Conservation (phyloP, 768 basidiomycete species). For the Leucosporidium creatinivorum region DNA sequence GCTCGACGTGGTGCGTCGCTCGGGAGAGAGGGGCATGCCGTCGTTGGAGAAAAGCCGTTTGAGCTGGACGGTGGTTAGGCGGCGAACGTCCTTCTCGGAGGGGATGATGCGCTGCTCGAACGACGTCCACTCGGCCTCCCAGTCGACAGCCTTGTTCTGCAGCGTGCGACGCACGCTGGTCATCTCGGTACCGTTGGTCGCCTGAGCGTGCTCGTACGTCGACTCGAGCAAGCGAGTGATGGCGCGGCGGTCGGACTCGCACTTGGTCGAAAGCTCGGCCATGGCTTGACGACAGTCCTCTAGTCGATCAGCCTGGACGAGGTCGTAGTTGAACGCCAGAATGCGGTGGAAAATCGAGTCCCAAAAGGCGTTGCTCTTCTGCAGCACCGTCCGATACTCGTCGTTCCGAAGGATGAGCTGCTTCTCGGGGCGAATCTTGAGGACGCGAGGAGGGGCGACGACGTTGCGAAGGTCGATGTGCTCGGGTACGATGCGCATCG, state of each 20-base stretch:
- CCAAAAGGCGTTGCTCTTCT: constrained; percentile 55
- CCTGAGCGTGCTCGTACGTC: constrained; percentile 58
- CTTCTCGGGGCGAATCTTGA: constrained; percentile 76
- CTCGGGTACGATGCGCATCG: constrained; percentile 71
- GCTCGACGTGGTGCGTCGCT: constrained; percentile 5
- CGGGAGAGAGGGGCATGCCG: constrained; percentile 3
- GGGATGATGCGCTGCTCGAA: constrained; percentile 50
- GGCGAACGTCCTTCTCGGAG: constrained; percentile 51
- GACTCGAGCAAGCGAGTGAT: constrained; percentile 64
- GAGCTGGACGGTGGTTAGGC: constrained; percentile 42
- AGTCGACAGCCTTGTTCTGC: constrained; percentile 91
- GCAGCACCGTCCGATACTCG: constrained; percentile 73
- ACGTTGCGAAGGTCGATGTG: constrained; percentile 74
- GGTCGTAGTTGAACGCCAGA: constrained; percentile 31
- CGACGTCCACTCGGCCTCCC: constrained; percentile 87
- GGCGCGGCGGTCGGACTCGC: constrained; percentile 60
- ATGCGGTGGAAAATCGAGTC: constrained; percentile 45
- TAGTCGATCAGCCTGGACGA: constrained; percentile 46
- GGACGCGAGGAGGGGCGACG: constrained; percentile 77
- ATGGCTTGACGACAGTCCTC: constrained; percentile 53
- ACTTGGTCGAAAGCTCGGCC: constrained; percentile 60
- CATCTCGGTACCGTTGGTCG: constrained; percentile 30
- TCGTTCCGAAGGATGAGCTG: constrained; percentile 82
- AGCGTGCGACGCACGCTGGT: constrained; percentile 77
- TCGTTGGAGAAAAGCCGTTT: constrained; percentile 42